phyloP scores from a whole-genome alignment of 164 flowering plant species.

The Tetrastigma voinierianum region DNA sequence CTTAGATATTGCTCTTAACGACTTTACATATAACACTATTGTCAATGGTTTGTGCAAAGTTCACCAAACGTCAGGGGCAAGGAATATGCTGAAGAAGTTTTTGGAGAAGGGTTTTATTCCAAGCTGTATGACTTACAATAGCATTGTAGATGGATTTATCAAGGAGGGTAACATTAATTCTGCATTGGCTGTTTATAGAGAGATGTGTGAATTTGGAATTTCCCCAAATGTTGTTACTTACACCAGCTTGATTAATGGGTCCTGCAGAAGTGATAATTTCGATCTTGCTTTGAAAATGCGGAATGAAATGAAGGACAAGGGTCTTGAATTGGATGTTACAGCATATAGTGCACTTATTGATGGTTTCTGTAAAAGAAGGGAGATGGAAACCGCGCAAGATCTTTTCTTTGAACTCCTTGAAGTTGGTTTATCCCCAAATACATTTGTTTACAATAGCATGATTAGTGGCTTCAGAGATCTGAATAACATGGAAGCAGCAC shows the following conservation, averaged over 20 bases:
- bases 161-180: conserved; percentile 48
- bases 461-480: conserved; percentile 59
- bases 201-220: conserved; percentile 57
- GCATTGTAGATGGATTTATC: conserved; percentile 66
- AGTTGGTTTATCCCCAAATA: conserved; percentile 60
- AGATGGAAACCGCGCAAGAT: conserved; percentile 44
- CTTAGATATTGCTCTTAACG: conserved; percentile 40
- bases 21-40: conserved; percentile 51
- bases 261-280: conserved; percentile 40
- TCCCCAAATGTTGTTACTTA: conserved; percentile 61
- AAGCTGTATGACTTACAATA: conserved; percentile 55
- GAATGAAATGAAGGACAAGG: conserved; percentile 53
- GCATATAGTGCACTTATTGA: conserved; percentile 69
- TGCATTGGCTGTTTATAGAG: conserved; percentile 45
- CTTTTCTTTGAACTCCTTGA: conserved; percentile 53
- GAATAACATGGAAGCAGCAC: conserved; percentile 57
- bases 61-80: conserved; percentile 54
- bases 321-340: conserved; percentile 43
- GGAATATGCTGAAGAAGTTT: conserved; percentile 42
- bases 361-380: conserved; percentile 64
- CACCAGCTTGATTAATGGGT: conserved; percentile 63
- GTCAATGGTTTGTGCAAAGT: conserved; percentile 67
- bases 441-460: conserved; percentile 55
- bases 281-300: conserved; percentile 59
- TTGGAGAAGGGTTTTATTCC: conserved; percentile 50